Evolutionary conservation across 805 yeast species (phyloP).

Genomic region (Kluyveromyces nonfermentans): DNA sequence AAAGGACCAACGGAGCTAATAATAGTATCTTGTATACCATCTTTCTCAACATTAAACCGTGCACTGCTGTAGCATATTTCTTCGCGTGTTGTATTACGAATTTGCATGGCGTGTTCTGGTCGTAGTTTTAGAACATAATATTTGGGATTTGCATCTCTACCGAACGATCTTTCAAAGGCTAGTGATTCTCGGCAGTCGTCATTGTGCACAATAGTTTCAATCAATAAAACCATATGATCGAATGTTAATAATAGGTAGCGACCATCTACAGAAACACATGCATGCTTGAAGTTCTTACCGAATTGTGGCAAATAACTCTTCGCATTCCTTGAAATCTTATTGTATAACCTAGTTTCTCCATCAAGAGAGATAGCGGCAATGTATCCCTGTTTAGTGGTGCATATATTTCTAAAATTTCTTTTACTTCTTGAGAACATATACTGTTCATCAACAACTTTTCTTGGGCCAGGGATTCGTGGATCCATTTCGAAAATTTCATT

Average conservation of each 20-base stretch:
- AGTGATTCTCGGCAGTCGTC: constrained; percentile 50
- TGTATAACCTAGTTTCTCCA: constrained; percentile 72
- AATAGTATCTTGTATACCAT: constrained; percentile 56
- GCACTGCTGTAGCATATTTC: constrained; percentile 61
- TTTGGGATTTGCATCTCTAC: constrained; percentile 53
- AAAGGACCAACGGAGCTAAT: constrained; percentile 77
- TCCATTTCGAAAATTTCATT: constrained; percentile 67
- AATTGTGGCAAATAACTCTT: constrained; percentile 73
- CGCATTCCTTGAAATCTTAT: constrained; percentile 64
- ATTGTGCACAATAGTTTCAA: constrained; percentile 54
- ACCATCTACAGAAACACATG: constrained; percentile 73
- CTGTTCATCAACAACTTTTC: constrained; percentile 51
- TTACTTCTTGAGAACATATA: constrained; percentile 47
- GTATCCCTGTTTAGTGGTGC: constrained; percentile 66
- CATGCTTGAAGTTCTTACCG: constrained; percentile 61
- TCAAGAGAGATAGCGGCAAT: constrained; percentile 66
- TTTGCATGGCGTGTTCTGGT: constrained; percentile 64
- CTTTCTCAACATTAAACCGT: constrained; percentile 63
- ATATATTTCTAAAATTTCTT: constrained; percentile 46
- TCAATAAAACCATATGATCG: constrained; percentile 55
- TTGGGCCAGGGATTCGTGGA: constrained; percentile 52
- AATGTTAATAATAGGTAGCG: constrained; percentile 77
- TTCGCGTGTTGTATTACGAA: constrained; percentile 40
- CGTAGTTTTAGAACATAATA: constrained; percentile 58
- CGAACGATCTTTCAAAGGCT: constrained; percentile 61